phyloP scores from a whole-genome alignment of 306 rosid species.

The Elaeagnus macrophylla region DNA sequence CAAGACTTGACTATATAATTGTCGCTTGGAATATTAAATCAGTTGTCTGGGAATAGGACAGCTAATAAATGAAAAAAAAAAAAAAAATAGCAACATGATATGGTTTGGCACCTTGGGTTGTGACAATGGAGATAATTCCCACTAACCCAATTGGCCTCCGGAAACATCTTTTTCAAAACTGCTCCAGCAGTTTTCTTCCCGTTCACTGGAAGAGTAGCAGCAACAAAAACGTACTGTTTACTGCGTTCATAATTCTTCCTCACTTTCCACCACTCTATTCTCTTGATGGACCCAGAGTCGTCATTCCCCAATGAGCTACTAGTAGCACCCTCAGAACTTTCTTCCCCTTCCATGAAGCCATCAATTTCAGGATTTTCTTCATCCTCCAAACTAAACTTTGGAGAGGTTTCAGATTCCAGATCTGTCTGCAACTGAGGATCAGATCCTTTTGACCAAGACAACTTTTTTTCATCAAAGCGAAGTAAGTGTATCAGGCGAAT shows the following conservation, averaged over 20 bases:
- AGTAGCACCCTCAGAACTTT: constrained; percentile 25
- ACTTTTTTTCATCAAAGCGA: constrained; percentile 70
- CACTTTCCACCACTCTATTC: constrained; percentile 69
- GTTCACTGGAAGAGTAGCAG: constrained; percentile 93
- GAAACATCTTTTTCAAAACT: constrained; percentile 69
- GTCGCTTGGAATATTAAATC: neutral
- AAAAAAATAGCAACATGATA: constrained; percentile 3
- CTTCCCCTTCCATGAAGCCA: constrained; percentile 44
- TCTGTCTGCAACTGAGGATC: constrained; percentile 26
- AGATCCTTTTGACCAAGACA: constrained; percentile 44
- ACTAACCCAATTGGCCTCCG: constrained; percentile 76
- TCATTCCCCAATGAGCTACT: constrained; percentile 17
- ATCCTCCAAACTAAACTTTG: constrained; percentile 30
- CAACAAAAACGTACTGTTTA: constrained; percentile 88
- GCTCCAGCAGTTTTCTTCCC: constrained; percentile 95
- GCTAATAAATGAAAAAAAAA: neutral
- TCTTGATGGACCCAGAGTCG: constrained; percentile 32
- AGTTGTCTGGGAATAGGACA: constrained; percentile 13
- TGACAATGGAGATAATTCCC: constrained; percentile 92
- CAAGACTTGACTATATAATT: too few species aligned
- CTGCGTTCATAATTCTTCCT: constrained; percentile 68
- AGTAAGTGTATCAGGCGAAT: constrained; percentile 79
- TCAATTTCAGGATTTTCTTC: constrained; percentile 41
- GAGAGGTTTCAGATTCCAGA: constrained; percentile 35
- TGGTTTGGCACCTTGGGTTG: constrained; percentile 64